Conservation (phyloP, 2,329 filamentous ascomycete species). For the Cadophora gregata region DNA sequence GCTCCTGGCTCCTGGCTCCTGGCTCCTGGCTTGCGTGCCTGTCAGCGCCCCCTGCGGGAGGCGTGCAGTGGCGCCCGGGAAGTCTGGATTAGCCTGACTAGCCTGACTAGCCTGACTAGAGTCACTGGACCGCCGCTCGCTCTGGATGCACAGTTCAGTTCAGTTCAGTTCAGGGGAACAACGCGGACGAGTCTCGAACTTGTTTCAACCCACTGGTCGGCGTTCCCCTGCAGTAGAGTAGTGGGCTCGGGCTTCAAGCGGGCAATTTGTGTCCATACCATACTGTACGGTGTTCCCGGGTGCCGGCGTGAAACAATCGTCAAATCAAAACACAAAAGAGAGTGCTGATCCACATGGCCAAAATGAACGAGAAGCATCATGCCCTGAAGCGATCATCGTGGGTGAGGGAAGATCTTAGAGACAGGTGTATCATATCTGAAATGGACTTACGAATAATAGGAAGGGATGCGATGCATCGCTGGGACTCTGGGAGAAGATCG, state of each 20-base stretch:
- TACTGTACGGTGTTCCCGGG: neutral
- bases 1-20: neutral
- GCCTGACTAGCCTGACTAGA: neutral
- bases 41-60: conserved; percentile 1
- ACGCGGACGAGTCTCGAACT: conserved; percentile 14
- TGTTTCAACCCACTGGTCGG: conserved; percentile 15
- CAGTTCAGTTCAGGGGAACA: neutral
- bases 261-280: neutral
- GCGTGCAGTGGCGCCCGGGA: conserved; percentile 7
- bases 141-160: conserved; percentile 4
- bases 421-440: conserved; percentile 17
- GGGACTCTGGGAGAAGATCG: too few relatives aligned
- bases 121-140: neutral
- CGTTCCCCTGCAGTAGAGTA: neutral
- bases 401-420: conserved; percentile 12
- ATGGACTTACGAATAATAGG: neutral
- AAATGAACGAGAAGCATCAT: conserved; percentile 2
- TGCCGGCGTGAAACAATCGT: conserved; percentile 4
- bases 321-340: conserved; percentile 14
- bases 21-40: too few relatives aligned
- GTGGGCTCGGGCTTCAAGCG: neutral
- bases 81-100: neutral
- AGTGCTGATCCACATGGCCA: neutral
- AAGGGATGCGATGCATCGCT: neutral
- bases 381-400: conserved; percentile 14